Conservation (phyloP, 139 green algal genomes). For the Closterium sp. region DNA sequence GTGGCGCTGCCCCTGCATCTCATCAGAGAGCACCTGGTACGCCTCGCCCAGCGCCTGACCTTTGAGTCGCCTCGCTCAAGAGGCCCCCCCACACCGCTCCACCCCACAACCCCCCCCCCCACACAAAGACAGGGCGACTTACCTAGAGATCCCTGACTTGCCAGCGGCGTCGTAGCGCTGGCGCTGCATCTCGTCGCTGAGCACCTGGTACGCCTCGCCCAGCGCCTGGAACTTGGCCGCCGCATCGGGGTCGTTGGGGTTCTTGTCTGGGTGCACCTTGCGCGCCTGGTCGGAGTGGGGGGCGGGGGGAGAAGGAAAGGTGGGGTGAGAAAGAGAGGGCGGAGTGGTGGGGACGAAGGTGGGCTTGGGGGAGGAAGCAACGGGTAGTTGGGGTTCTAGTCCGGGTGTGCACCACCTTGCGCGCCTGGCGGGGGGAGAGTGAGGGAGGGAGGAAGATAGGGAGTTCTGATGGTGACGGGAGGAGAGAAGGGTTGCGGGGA, state of each 20-base stretch:
- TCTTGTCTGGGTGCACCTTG: conserved; percentile 33
- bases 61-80: too few relatives aligned
- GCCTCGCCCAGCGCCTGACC: neutral
- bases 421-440: too few relatives aligned
- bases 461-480: too few relatives aligned
- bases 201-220: conserved; percentile 42
- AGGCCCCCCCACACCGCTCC: too few relatives aligned
- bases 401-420: too few relatives aligned
- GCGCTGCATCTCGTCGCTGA: conserved; percentile 24
- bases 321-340: too few relatives aligned
- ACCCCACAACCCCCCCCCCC: too few relatives aligned
- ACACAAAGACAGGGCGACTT: neutral
- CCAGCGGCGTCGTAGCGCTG: conserved; percentile 22
- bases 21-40: conserved; percentile 2
- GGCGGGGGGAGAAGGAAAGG: too few relatives aligned
- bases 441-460: too few relatives aligned
- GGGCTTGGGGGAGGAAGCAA: too few relatives aligned
- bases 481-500: too few relatives aligned
- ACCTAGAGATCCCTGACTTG: conserved; percentile 25
- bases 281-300: conserved; percentile 25
- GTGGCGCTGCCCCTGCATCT: conserved; percentile 8
- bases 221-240: conserved; percentile 63
- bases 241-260: conserved; percentile 54
- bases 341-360: neutral
- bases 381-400: too few relatives aligned